These are phyloP conservation scores for Fragaria vesca DNA, from an alignment of 306 rosid genomes.

Conservation along the genomic window DNA sequence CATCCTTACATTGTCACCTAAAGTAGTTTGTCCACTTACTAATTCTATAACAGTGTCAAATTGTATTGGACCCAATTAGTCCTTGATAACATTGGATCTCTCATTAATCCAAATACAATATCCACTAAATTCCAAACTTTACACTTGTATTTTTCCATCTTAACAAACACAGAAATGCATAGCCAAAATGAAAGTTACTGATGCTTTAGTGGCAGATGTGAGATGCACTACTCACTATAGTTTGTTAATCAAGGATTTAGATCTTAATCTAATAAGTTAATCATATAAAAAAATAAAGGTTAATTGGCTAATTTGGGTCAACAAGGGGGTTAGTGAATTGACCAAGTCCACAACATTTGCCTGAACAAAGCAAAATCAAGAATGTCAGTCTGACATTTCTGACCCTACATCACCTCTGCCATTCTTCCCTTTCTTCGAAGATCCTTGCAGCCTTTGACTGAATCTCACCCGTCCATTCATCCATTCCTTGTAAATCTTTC, in stretches of 20 bases:
- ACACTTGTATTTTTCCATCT: not conserved
- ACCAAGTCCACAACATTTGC: slow-evolving; percentile 35
- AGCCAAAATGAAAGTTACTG: not conserved
- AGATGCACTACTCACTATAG: not conserved
- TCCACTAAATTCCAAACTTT: not conserved
- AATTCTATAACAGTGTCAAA: not conserved
- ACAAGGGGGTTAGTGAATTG: slow-evolving; percentile 12
- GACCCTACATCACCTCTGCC: slow-evolving; percentile 26
- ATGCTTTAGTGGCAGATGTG: not conserved
- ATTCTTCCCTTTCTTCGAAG: slow-evolving; percentile 30
- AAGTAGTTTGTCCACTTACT: not conserved
- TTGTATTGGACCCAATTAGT: not conserved
- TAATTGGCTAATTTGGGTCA: slow-evolving; percentile 17
- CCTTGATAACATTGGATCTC: slow-evolving; percentile 3
- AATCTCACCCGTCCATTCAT: slow-evolving; percentile 47
- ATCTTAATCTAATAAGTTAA: not conserved
- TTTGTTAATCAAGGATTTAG: slow-evolving; percentile 4
- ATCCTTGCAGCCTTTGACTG: slow-evolving; percentile 57
- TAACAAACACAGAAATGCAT: not conserved
- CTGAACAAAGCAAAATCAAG: slow-evolving; percentile 39
- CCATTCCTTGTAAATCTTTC: not conserved
- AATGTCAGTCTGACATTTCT: slow-evolving; percentile 65
- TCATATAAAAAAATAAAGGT: not conserved
- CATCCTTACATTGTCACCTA: not conserved
- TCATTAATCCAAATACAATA: not conserved